A percentile compares a stretch with the other conserved stretches of the same genome.
Evolutionary conservation across 352 stramenopile species (phyloP).

Genomic region (Aphanomyces invadans): DNA sequence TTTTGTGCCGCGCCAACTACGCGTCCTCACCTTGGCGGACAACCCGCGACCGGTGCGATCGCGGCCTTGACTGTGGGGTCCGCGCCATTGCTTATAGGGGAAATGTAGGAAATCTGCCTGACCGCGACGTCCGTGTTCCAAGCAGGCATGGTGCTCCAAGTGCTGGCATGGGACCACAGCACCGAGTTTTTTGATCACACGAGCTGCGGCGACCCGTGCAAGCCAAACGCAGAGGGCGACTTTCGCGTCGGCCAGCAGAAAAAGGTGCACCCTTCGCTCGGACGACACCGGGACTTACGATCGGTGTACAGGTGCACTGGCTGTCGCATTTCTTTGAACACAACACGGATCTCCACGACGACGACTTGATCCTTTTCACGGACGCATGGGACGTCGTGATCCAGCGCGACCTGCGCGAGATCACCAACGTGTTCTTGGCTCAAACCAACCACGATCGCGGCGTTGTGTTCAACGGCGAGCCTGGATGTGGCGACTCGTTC

Average conservation of each 20-base stretch:
- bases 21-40: background rate
- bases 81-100: background rate
- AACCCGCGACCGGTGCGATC: background rate
- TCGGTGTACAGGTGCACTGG: slow-evolving; percentile 7
- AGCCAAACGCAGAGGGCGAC: background rate
- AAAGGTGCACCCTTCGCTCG: background rate
- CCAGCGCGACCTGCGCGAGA: background rate
- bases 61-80: background rate
- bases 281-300: background rate
- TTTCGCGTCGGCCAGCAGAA: slow-evolving; percentile 17
- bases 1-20: background rate
- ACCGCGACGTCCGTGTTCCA: slow-evolving; percentile 14
- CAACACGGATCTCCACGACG: slow-evolving; percentile 14
- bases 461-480: slow-evolving; percentile 22
- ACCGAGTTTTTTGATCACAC: slow-evolving; percentile 15
- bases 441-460: slow-evolving; percentile 2
- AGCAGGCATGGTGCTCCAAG: background rate
- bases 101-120: slow-evolving; percentile 12
- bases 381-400: slow-evolving; percentile 21
- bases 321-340: slow-evolving; percentile 19
- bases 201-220: background rate
- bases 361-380: slow-evolving; percentile 22
- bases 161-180: slow-evolving; percentile 22
- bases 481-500: slow-evolving; percentile 20
- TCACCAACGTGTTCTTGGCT: slow-evolving; percentile 3